Conservation (phyloP, 2,329 filamentous ascomycete species). For the Pseudomassariella vexata region DNA sequence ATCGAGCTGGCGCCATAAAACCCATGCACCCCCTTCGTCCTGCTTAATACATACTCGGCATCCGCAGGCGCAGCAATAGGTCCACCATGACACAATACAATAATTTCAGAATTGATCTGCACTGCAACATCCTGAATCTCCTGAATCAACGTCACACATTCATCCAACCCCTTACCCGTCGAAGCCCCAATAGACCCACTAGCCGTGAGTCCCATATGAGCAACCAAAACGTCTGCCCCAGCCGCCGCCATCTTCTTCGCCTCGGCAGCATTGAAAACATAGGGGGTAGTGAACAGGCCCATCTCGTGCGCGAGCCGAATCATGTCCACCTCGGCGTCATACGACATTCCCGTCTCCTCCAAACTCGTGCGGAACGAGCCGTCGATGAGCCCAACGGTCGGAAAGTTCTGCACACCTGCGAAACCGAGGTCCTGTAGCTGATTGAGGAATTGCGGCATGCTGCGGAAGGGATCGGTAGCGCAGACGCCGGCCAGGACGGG, state of each 20-base stretch:
- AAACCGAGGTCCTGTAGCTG: constrained; percentile 60
- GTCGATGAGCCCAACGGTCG: constrained; percentile 66
- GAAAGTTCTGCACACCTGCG: constrained; percentile 67
- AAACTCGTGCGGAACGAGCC: constrained; percentile 54
- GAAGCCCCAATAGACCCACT: constrained; percentile 59
- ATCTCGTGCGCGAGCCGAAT: constrained; percentile 52
- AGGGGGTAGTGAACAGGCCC: constrained; percentile 62
- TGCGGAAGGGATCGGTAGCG: constrained; percentile 63
- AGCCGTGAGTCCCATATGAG: constrained; percentile 64
- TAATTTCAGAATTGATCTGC: constrained; percentile 49
- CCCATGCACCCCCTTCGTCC: constrained; percentile 60
- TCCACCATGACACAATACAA: constrained; percentile 66
- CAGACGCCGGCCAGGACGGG: constrained; percentile 68
- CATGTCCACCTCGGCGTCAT: constrained; percentile 61
- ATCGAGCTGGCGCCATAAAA: constrained; percentile 68
- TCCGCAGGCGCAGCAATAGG: constrained; percentile 61
- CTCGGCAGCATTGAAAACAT: constrained; percentile 61
- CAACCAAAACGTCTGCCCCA: constrained; percentile 62
- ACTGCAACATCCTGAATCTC: constrained; percentile 57
- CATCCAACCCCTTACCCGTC: constrained; percentile 55
- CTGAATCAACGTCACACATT: constrained; percentile 57
- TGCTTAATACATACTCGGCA: constrained; percentile 54
- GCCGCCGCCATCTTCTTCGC: constrained; percentile 56
- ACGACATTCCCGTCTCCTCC: constrained; percentile 69
- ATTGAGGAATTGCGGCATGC: constrained; percentile 53